These are phyloP conservation scores for Tetracladium marchalianum DNA, from an alignment of 495 filamentous ascomycete genomes.

Conservation along the genomic window DNA sequence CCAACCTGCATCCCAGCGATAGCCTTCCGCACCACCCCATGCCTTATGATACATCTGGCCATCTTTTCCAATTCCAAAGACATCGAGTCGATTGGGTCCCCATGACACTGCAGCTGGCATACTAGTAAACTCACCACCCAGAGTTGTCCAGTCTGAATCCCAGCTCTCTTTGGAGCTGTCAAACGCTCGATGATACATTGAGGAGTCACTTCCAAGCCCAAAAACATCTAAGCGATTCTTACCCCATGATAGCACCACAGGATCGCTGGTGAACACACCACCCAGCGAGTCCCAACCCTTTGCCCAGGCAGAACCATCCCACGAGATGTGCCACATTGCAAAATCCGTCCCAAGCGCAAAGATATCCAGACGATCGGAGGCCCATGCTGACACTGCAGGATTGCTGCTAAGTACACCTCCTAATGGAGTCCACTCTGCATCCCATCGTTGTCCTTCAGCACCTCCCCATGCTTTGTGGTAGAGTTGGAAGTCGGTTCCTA, in stretches of 20 bases:
- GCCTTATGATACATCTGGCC: slow-evolving; percentile 21
- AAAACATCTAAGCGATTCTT: not conserved
- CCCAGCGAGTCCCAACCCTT: not conserved
- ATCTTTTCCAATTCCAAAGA: slow-evolving; percentile 19
- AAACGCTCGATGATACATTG: not conserved
- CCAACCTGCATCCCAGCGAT: too few relatives aligned
- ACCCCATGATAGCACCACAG: not conserved
- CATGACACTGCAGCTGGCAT: slow-evolving; percentile 12
- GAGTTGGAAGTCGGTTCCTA: slow-evolving; percentile 15
- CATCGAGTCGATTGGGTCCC: slow-evolving; percentile 15
- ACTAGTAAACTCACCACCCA: not conserved
- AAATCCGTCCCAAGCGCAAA: not conserved
- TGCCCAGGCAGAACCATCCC: not conserved
- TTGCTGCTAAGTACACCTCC: slow-evolving; percentile 13
- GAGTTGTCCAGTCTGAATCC: not conserved
- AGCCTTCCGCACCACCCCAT: too few relatives aligned
- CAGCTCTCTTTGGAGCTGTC: not conserved
- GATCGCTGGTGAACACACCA: not conserved
- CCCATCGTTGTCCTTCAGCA: slow-evolving; percentile 18
- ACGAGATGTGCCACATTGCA: not conserved
- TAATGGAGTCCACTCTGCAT: too few relatives aligned
- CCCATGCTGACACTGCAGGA: slow-evolving; percentile 15
- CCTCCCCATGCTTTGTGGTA: slow-evolving; percentile 27
- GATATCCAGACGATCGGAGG: not conserved
- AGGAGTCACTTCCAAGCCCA: not conserved